Evolutionary conservation across 2,329 filamentous ascomycete species (phyloP).

Genomic region (Cadophora gregata): DNA sequence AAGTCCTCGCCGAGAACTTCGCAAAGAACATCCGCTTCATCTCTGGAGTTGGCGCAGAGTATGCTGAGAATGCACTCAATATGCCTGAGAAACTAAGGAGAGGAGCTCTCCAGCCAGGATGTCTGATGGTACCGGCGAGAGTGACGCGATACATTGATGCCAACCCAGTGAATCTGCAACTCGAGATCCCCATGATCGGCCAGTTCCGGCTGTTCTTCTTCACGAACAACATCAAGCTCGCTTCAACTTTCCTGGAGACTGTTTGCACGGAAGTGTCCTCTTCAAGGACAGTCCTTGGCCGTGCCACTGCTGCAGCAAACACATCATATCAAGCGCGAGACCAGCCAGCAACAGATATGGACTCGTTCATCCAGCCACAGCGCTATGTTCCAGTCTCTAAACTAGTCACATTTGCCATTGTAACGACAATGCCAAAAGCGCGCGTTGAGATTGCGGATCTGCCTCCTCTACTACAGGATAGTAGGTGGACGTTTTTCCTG

Average conservation of each 20-base stretch:
- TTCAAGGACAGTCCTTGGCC: constrained; percentile 60
- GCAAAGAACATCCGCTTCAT: constrained; percentile 75
- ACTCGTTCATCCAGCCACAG: constrained; percentile 70
- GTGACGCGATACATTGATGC: constrained; percentile 78
- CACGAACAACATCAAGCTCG: constrained; percentile 63
- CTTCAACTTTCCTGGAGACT: constrained; percentile 62
- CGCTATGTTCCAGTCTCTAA: constrained; percentile 72
- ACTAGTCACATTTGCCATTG: constrained; percentile 71
- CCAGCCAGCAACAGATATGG: constrained; percentile 61
- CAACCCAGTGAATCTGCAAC: constrained; percentile 78
- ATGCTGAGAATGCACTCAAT: constrained; percentile 67
- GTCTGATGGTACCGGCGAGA: constrained; percentile 64
- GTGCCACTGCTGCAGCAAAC: constrained; percentile 63
- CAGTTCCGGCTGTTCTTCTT: constrained; percentile 81
- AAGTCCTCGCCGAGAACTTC: constrained; percentile 71
- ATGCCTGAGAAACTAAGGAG: constrained; percentile 56
- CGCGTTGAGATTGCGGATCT: constrained; percentile 71
- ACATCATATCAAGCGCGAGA: constrained; percentile 67
- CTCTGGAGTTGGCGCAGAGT: constrained; percentile 73
- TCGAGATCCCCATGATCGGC: constrained; percentile 78
- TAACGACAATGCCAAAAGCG: constrained; percentile 69
- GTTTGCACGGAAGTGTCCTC: constrained; percentile 62
- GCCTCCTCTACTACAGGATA: constrained; percentile 65
- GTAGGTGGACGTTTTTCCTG: constrained; percentile 75
- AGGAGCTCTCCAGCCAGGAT: constrained; percentile 48